Percentiles rank a stretch among this genome's conserved stretches.
Conservation (phyloP, 148 eudicot species). For the Bassia scoparia region DNA sequence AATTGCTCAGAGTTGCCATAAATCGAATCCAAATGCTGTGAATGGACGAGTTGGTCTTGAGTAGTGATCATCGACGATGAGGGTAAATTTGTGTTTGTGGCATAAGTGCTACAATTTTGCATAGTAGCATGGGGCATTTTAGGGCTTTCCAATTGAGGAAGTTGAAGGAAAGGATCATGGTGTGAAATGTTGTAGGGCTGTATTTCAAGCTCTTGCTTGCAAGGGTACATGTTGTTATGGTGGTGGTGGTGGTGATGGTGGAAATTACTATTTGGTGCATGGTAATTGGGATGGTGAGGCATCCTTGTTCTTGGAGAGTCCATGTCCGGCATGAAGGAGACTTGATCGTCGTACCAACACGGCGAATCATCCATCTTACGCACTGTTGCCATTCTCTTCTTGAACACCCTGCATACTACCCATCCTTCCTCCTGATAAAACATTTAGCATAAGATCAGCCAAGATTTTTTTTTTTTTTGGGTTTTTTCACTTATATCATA, state of each 20-base stretch:
- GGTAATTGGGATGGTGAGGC: constrained; percentile 36
- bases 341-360: constrained; percentile 75
- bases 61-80: constrained; percentile 13
- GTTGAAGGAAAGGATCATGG: constrained; percentile 51
- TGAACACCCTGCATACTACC: constrained; percentile 86
- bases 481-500: background rate
- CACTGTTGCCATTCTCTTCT: constrained; percentile 56
- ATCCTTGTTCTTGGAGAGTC: constrained; percentile 50
- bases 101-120: constrained; percentile 30
- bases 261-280: constrained; percentile 28
- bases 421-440: constrained; percentile 83
- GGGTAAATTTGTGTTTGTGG: constrained; percentile 14
- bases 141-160: constrained; percentile 68
- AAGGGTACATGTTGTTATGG: constrained; percentile 32
- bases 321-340: constrained; percentile 58
- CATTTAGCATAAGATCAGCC: background rate
- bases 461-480: background rate
- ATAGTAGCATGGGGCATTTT: constrained; percentile 35
- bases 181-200: constrained; percentile 42
- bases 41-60: constrained; percentile 32
- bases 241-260: constrained; percentile 20
- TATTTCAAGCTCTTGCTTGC: constrained; percentile 58
- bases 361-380: constrained; percentile 53
- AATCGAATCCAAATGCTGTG: constrained; percentile 26
- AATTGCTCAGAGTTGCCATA: constrained; percentile 32